Evolutionary conservation across 495 filamentous ascomycete genomes (phyloP).

Genomic region (Talaromyces thailandensis): DNA sequence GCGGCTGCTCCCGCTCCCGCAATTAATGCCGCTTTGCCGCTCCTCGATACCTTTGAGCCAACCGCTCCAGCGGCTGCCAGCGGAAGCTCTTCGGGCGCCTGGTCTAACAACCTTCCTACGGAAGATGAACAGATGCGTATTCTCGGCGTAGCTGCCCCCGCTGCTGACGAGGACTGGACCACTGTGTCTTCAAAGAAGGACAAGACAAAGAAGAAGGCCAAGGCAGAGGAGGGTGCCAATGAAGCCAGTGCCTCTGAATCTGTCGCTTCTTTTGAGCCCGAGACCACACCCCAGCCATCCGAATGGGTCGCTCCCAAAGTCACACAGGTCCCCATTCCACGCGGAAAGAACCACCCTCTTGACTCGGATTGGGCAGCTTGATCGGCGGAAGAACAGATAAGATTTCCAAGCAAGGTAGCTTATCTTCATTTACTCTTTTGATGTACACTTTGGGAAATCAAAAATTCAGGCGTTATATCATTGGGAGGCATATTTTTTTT

Average conservation of each 20-base stretch:
- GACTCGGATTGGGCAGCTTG: slow-evolving; percentile 52
- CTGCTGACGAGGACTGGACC: slow-evolving; percentile 57
- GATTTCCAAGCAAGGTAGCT: background rate
- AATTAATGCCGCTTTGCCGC: slow-evolving; percentile 31
- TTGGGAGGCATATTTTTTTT: background rate
- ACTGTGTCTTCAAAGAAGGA: slow-evolving; percentile 64
- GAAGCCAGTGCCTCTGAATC: slow-evolving; percentile 32
- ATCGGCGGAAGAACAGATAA: slow-evolving; percentile 4
- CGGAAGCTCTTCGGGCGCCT: slow-evolving; percentile 17
- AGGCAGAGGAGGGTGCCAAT: slow-evolving; percentile 32
- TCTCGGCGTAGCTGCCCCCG: slow-evolving; percentile 39
- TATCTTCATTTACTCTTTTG: background rate
- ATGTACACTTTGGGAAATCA: background rate
- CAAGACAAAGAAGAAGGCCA: slow-evolving; percentile 40
- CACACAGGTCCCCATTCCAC: slow-evolving; percentile 32
- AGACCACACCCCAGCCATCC: slow-evolving; percentile 17
- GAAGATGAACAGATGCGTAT: slow-evolving; percentile 82
- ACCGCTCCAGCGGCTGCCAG: slow-evolving; percentile 24
- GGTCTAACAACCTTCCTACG: slow-evolving; percentile 54
- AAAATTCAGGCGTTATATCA: background rate
- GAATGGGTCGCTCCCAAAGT: slow-evolving; percentile 31
- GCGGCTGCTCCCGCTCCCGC: slow-evolving; percentile 19
- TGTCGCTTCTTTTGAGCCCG: slow-evolving; percentile 12
- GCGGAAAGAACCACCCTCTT: slow-evolving; percentile 41
- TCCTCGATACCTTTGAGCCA: slow-evolving; percentile 70